phyloP scores from a whole-genome alignment of 371 early-diverging fungal genomes.

The Syncephalastrum racemosum region DNA sequence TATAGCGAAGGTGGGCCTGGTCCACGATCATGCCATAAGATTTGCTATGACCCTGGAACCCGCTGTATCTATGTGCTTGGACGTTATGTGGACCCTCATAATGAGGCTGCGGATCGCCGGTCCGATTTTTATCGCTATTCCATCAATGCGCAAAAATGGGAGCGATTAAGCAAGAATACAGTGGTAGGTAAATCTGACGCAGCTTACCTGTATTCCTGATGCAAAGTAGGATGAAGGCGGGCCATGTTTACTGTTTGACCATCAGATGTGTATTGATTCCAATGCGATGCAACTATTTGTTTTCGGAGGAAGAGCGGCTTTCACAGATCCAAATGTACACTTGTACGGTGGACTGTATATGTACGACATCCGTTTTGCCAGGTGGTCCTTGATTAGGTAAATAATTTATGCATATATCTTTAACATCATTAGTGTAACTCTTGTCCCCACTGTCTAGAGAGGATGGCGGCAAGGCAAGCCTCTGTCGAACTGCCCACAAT shows the following conservation, averaged over 20 bases:
- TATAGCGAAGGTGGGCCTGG: constrained; percentile 83
- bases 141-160: constrained; percentile 68
- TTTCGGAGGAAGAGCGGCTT: constrained; percentile 87
- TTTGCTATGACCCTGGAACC: constrained; percentile 79
- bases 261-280: constrained; percentile 92
- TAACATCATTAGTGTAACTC: not conserved
- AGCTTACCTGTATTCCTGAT: not conserved
- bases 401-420: constrained; percentile 20
- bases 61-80: constrained; percentile 84
- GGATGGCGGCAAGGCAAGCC: constrained; percentile 14
- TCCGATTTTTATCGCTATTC: constrained; percentile 91
- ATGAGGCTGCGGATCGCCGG: constrained; percentile 52
- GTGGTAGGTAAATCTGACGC: constrained; percentile 33
- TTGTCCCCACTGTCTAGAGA: not conserved
- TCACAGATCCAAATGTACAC: constrained; percentile 55
- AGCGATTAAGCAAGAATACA: constrained; percentile 73
- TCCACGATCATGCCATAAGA: constrained; percentile 91
- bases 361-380: constrained; percentile 61
- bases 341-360: constrained; percentile 86
- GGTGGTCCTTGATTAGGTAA: constrained; percentile 70
- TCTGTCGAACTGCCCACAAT: constrained; percentile 3
- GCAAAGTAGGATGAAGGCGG: constrained; percentile 64
- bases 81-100: constrained; percentile 78
- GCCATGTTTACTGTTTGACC: constrained; percentile 89
- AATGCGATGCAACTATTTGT: constrained; percentile 72